Evolutionary conservation across 2,329 filamentous ascomycete genomes (phyloP).

Genomic region (Daldinia eschscholtzii): DNA sequence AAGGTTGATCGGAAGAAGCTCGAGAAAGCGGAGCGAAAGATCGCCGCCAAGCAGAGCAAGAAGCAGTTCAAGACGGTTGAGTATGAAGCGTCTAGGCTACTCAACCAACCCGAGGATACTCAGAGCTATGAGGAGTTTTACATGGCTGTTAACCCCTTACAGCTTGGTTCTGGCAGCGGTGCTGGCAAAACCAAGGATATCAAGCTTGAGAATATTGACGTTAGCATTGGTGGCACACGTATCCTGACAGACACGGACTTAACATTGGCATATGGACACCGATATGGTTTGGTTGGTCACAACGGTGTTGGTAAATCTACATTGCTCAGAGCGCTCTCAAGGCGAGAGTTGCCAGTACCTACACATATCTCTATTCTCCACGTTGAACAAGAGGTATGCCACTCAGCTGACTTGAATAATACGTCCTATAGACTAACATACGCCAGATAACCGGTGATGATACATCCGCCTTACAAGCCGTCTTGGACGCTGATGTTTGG

Average conservation of each 20-base stretch:
- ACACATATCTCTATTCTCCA: constrained; percentile 99
- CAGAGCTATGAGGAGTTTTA: constrained; percentile 99
- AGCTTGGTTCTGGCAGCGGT: constrained; percentile 77
- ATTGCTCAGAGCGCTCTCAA: constrained; percentile 89
- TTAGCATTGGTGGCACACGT: constrained; percentile 88
- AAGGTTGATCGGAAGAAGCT: constrained; percentile 99
- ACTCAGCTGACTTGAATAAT: neutral
- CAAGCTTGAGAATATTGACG: constrained; percentile 96
- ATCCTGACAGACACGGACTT: constrained; percentile 93
- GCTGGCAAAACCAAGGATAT: constrained; percentile 97
- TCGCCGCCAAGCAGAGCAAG: constrained; percentile 97
- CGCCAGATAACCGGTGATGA: constrained; percentile 90
- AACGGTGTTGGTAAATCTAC: constrained; percentile 99
- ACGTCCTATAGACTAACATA: constrained; percentile 38
- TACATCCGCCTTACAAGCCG: constrained; percentile 92
- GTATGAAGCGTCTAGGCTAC: constrained; percentile 92
- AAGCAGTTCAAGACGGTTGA: constrained; percentile 98
- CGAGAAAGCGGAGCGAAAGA: constrained; percentile 97
- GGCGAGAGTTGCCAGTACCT: constrained; percentile 93
- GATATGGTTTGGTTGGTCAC: constrained; percentile 97
- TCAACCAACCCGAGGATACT: constrained; percentile 83
- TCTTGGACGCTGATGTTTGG: constrained; percentile 98
- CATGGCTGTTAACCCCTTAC: constrained; percentile 98
- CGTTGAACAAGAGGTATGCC: constrained; percentile 90
- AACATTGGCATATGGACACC: constrained; percentile 89